phyloP scores from a whole-genome alignment of 371 early-diverging fungal species.

The Mortierella sp. region DNA sequence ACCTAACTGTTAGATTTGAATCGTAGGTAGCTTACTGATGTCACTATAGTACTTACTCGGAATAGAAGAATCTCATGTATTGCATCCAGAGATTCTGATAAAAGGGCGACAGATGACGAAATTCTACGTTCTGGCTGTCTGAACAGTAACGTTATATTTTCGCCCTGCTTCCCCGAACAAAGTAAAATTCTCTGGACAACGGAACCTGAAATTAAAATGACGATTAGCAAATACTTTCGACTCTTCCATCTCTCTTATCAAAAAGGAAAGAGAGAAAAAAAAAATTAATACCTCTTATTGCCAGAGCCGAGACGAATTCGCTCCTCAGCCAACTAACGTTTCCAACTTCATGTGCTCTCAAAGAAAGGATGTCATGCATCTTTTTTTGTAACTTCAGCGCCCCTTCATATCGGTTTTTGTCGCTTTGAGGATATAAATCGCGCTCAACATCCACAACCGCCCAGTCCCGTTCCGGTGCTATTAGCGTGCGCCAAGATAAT shows the following conservation, averaged over 20 bases:
- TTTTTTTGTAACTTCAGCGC: conserved; percentile 13
- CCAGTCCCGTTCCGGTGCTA: conserved; percentile 16
- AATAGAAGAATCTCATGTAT: not conserved
- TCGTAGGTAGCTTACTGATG: not conserved
- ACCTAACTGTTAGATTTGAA: not conserved
- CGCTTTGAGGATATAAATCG: conserved; percentile 9
- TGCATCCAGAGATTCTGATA: not conserved
- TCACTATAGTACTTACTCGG: not conserved
- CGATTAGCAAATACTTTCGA: too few species aligned
- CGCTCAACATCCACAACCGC: conserved; percentile 6
- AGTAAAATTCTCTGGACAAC: not conserved
- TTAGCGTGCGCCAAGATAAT: conserved; percentile 11
- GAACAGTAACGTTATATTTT: not conserved
- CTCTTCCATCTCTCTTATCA: too few species aligned
- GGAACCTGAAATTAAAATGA: not conserved
- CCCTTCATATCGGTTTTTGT: conserved; percentile 12
- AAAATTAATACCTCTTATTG: conserved; percentile 10
- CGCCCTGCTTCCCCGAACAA: not conserved
- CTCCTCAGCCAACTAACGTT: not conserved
- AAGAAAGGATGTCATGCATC: conserved; percentile 13
- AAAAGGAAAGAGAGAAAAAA: not conserved
- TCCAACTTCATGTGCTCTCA: conserved; percentile 11
- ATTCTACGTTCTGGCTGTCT: not conserved
- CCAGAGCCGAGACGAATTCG: conserved; percentile 10
- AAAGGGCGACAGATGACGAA: not conserved